phyloP scores from a whole-genome alignment of 768 basidiomycete species.

The Cytidiella melzeri region DNA sequence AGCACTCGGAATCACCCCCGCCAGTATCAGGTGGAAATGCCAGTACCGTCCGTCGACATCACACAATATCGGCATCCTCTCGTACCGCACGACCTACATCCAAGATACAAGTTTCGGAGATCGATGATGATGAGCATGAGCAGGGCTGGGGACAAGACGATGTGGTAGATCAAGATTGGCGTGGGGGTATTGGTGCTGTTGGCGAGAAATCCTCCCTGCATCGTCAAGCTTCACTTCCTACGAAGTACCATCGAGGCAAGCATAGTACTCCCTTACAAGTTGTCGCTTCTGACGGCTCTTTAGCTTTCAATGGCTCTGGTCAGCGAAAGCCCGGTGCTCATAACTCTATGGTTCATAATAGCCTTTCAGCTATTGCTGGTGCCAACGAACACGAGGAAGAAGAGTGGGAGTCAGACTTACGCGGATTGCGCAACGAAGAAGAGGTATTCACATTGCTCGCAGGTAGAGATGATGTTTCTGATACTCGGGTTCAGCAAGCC shows the following conservation, averaged over 20 bases:
- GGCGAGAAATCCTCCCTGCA: slow-evolving; percentile 79
- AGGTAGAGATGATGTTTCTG: too few species aligned
- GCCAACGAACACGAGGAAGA: slow-evolving; percentile 80
- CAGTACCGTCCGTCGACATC: slow-evolving; percentile 67
- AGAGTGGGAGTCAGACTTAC: slow-evolving; percentile 72
- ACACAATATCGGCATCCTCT: slow-evolving; percentile 75
- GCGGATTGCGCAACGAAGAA: slow-evolving; percentile 54
- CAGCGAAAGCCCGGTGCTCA: slow-evolving; percentile 51
- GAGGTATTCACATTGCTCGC: too few species aligned
- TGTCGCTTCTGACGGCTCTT: slow-evolving; percentile 8
- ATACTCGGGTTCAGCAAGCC: slow-evolving; percentile 34
- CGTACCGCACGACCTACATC: slow-evolving; percentile 53
- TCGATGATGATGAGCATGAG: slow-evolving; percentile 47
- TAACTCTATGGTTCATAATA: slow-evolving; percentile 73
- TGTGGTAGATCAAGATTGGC: slow-evolving; percentile 75
- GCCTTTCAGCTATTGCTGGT: slow-evolving; percentile 78
- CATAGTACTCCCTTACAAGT: slow-evolving; percentile 2
- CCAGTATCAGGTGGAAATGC: slow-evolving; percentile 32
- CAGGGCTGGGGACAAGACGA: slow-evolving; percentile 70
- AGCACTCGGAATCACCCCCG: slow-evolving; percentile 37
- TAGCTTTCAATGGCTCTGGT: slow-evolving; percentile 47
- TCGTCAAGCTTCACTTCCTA: slow-evolving; percentile 75
- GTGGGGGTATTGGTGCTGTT: slow-evolving; percentile 74
- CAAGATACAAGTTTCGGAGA: slow-evolving; percentile 61
- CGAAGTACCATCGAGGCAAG: slow-evolving; percentile 71